These are phyloP conservation scores for Fusarium mexicanum DNA, from an alignment of 2,329 filamentous ascomycete species.

Conservation along the genomic window DNA sequence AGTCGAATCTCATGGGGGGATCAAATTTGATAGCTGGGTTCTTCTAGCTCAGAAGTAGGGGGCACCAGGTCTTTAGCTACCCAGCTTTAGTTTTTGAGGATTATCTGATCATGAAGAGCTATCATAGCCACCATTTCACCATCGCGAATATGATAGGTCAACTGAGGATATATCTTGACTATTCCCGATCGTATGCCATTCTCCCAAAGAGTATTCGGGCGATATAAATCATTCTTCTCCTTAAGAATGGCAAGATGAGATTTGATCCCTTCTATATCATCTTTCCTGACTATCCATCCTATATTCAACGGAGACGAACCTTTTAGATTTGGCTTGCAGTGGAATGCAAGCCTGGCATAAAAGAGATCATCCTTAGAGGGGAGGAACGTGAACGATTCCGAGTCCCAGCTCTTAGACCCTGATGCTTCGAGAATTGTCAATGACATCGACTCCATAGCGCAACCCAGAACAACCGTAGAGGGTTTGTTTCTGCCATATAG, in stretches of 20 bases:
- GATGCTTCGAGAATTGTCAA: background rate
- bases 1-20: constrained; percentile 30
- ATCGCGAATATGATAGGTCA: background rate
- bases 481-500: background rate
- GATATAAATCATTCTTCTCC: background rate
- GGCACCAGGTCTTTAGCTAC: no score
- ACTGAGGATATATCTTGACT: background rate
- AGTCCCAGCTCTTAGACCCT: background rate
- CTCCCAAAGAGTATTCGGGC: background rate
- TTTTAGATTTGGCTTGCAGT: background rate
- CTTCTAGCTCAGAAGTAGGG: constrained; percentile 37
- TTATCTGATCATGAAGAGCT: background rate
- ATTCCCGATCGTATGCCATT: background rate
- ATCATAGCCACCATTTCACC: constrained; percentile 9
- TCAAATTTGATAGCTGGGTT: constrained; percentile 39
- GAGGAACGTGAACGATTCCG: background rate
- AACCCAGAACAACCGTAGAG: background rate
- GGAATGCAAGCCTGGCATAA: background rate
- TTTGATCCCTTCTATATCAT: background rate
- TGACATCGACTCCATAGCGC: background rate
- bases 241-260: background rate
- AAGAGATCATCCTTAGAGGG: background rate
- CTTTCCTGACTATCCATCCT: constrained; percentile 3
- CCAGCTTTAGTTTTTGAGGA: background rate
- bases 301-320: background rate